A percentile compares a stretch with the other conserved stretches of the same genome.
phyloP scores from a whole-genome alignment of 257 asterid genomes.

The Forsythia viridissima region DNA sequence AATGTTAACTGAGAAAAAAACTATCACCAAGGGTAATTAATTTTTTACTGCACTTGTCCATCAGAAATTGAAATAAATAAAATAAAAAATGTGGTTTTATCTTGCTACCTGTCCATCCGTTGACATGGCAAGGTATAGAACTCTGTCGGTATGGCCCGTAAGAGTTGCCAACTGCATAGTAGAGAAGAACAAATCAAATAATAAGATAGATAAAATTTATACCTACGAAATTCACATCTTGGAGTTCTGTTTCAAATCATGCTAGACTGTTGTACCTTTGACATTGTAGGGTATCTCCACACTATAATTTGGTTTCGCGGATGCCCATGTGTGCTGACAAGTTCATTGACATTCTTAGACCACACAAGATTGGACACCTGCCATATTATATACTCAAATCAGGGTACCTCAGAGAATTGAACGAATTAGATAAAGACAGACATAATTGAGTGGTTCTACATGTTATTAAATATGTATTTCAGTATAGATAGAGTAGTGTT shows the following conservation, averaged over 20 bases:
- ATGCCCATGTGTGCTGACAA: constrained; percentile 97
- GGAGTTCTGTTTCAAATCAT: not conserved
- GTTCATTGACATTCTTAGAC: constrained; percentile 96
- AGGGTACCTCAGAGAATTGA: constrained; percentile 13
- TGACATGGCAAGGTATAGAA: constrained; percentile 90
- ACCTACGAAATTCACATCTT: not conserved
- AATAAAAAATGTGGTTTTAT: not conserved
- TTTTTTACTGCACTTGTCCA: not conserved
- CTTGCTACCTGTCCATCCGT: constrained; percentile 92
- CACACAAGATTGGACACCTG: constrained; percentile 99
- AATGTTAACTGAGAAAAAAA: no score
- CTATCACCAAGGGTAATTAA: not conserved
- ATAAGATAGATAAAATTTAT: not conserved
- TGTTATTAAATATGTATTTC: no score
- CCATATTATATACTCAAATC: constrained; percentile 23
- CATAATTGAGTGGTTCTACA: not conserved
- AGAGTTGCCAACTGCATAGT: constrained; percentile 85
- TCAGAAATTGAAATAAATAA: no score
- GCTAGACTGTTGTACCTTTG: constrained; percentile 53
- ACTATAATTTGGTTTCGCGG: constrained; percentile 91
- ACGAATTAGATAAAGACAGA: not conserved
- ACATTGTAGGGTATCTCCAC: constrained; percentile 94
- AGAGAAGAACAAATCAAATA: not conserved
- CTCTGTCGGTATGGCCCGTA: constrained; percentile 88
- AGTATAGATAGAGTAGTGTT: no score